A percentile compares a stretch with the other conserved stretches of the same genome.
These are phyloP conservation scores for Suhomyces faveliae DNA, from an alignment of 805 yeast genomes.

Conservation along the genomic window DNA sequence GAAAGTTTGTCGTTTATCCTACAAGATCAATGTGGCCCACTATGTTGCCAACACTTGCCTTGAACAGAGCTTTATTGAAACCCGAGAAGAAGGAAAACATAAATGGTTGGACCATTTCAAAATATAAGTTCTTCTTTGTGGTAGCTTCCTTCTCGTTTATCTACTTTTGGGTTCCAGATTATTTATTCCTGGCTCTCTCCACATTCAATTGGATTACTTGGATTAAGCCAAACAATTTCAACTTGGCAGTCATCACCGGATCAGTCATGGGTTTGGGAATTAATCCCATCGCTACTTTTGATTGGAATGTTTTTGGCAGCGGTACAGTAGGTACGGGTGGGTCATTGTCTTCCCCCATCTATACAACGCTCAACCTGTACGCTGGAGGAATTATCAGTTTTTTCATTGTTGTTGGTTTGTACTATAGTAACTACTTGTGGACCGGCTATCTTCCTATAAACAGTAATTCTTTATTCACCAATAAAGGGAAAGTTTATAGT, in stretches of 20 bases:
- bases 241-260: conserved; percentile 52
- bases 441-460: conserved; percentile 20
- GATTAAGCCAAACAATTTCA: conserved; percentile 52
- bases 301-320: conserved; percentile 37
- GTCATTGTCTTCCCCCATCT: conserved; percentile 45
- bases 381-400: conserved; percentile 14
- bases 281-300: conserved; percentile 54
- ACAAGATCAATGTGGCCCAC: conserved; percentile 16
- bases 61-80: conserved; percentile 46
- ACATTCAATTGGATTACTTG: conserved; percentile 57
- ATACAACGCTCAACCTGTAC: conserved; percentile 20
- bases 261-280: conserved; percentile 46
- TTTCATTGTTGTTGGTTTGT: conserved; percentile 16
- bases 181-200: conserved; percentile 41
- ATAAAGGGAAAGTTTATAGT: conserved; percentile 17
- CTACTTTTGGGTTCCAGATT: conserved; percentile 48
- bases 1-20: conserved; percentile 18
- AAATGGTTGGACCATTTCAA: conserved; percentile 25
- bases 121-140: conserved; percentile 30
- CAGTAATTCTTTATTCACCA: conserved; percentile 17
- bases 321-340: conserved; percentile 21
- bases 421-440: conserved; percentile 20
- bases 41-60: conserved; percentile 42
- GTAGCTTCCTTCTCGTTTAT: conserved; percentile 28
- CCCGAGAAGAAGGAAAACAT: conserved; percentile 23